Evolutionary conservation across 2,329 filamentous ascomycete species (phyloP).

Genomic region (Huntiella moniliformis): DNA sequence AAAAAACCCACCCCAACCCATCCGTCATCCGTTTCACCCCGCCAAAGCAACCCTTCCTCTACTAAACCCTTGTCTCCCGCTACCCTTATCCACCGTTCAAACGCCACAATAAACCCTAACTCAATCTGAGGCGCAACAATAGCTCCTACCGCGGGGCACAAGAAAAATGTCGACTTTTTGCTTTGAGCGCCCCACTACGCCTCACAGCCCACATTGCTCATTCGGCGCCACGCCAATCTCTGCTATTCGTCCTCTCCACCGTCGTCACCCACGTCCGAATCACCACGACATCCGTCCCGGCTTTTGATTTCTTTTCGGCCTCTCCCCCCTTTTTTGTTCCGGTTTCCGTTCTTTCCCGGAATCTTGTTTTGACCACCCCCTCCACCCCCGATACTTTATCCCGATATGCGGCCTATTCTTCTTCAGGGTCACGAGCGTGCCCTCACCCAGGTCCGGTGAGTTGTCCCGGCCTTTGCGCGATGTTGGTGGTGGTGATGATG

Average conservation of each 20-base stretch:
- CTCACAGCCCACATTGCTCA: slow-evolving; percentile 5
- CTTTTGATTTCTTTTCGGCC: neutral
- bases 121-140: slow-evolving; percentile 5
- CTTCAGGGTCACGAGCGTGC: slow-evolving; percentile 93
- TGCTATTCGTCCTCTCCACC: slow-evolving; percentile 10
- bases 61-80: neutral
- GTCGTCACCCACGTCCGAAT: slow-evolving; percentile 10
- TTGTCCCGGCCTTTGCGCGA: slow-evolving; percentile 33
- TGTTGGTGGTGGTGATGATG: slow-evolving; percentile 75
- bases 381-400: slow-evolving; percentile 13
- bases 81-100: neutral
- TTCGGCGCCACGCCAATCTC: neutral
- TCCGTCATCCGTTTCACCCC: no score
- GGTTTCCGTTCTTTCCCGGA: neutral
- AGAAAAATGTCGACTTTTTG: slow-evolving; percentile 12
- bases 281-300: neutral
- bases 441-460: slow-evolving; percentile 80
- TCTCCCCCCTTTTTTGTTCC: slow-evolving; percentile 1
- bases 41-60: no score
- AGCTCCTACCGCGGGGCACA: slow-evolving; percentile 10
- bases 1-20: no score
- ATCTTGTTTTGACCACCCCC: no score
- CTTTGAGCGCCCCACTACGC: slow-evolving; percentile 12
- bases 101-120: neutral
- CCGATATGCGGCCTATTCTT: slow-evolving; percentile 88